Evolutionary conservation across 805 yeast genomes (phyloP), one percentile per base, ranked within the genome.

Genomic region (Komagataella phaffii): DNA sequence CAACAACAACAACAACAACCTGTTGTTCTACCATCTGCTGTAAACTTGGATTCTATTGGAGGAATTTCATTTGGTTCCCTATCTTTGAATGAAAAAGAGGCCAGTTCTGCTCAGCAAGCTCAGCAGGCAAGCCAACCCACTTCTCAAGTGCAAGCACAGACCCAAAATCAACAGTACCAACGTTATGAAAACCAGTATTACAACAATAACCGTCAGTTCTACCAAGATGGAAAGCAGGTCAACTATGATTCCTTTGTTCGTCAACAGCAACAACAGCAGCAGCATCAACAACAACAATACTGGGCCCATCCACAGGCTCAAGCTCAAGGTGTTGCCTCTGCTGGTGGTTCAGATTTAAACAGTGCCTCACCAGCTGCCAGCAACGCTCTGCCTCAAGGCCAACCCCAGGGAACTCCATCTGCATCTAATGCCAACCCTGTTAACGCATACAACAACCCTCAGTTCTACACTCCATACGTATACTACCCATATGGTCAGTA

Each of bases 51-150:
- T 56, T 54, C 65, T 36, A 69, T 73, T 50, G 76, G 74, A 40
- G 79, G 80, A 53, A 78, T 77, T 50, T 74, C 80, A 6, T 76
- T 77, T 54, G 81, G 81, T 48, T 76, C 80, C 2, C 70, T 76
- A 66, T 62, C 76, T 3, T 63, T 79, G 56, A 67, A 71, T 51
- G 77, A 76, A 46, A 76, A 73, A 49, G 71, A 70, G 53, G 60
- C 65, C 46, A 57, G 60, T 24, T 56, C 55, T 17, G 54, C 53
- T 12, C 56, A 56, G 24, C 60, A 57, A 55, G 57, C 59, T 54
- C 59, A 59, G 55, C 51, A 55, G 50, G 57, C 55, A n/a, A 58
- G 19, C 14, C 56, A 53, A 50, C 40, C 40, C 14, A 30, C 40
- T 30, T 30, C 40, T 8, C 40, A 30, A 30, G 40, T 30, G 40